Base-by-base conservation (phyloP, 306 rosid species). In the Acacia acuminata region DNA sequence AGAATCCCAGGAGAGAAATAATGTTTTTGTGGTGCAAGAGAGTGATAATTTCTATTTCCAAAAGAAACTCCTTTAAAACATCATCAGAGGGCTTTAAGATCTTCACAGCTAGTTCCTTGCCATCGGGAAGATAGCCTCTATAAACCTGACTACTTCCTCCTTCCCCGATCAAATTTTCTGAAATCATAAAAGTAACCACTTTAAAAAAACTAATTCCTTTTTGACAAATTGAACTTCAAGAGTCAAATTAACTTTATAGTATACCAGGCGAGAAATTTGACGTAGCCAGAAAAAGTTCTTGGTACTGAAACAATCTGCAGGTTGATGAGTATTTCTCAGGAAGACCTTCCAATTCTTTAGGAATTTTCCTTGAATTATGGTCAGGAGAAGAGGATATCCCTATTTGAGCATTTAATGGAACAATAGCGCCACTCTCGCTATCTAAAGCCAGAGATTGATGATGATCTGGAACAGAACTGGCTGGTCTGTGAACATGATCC, bases 121-220 rank as follows among this genome's bases (percentile, higher is more conserved):
- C 90, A 50, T 96, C 97, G 8, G 91, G 93, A 87, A 96, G 99
- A 76, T 89, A 88, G 61, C 99, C 99, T 88, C 90, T 87, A 67
- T 91, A 96, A 79, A 96, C 99, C 86, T 87, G 85, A 86, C 99
- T 94, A 80, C 94, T 90, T 69, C 99, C 99, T 73, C 99, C 99
- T 87, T 88, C 90, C 71, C 99, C 99, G 48, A 96, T 88, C 88
- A 96, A 85, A 68, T 96, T 92, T 75, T 89, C 99, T 96, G 93
- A 78, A 76, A 89, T 48, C 73, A 76, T 16, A 84, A n/a, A 32
- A n/a, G 36, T 9, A 79, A 88, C n/a, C 40, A 24, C 74, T 72
- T 48, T 25, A 63, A 64, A 55, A 43, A 30, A 38, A 43, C 7
- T 58, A 69, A 68, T 15, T 8, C 34, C 22, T 71, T 60, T 55